phyloP scores from a whole-genome alignment of 306 rosid species.

The Ochetophila trinervis region DNA sequence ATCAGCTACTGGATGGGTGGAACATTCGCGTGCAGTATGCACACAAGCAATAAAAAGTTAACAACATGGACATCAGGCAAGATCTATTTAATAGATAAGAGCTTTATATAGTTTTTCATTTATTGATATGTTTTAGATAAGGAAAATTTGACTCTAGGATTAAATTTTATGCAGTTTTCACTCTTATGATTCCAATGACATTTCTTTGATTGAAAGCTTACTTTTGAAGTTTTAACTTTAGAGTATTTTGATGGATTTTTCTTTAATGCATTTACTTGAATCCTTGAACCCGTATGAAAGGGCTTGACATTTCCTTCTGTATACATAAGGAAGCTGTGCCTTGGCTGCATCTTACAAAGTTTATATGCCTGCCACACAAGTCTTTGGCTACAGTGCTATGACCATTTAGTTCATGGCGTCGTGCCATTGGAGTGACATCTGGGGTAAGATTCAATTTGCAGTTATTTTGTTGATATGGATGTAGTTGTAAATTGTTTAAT shows the following conservation, averaged over 20 bases:
- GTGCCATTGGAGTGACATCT: too few species aligned
- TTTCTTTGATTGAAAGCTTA: background rate
- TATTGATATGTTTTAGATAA: background rate
- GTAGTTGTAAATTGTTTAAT: too few species aligned
- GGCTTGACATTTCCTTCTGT: background rate
- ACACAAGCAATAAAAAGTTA: constrained; percentile 21
- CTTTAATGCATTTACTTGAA: background rate
- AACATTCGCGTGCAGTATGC: constrained; percentile 51
- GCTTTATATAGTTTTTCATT: background rate
- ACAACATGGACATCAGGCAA: constrained; percentile 4
- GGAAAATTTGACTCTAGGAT: background rate
- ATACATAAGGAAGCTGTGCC: too few species aligned
- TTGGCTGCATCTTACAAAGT: too few species aligned
- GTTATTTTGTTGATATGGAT: too few species aligned
- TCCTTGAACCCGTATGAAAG: background rate
- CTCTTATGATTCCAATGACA: background rate
- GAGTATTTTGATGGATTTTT: background rate
- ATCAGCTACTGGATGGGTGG: constrained; percentile 56
- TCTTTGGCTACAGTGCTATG: too few species aligned
- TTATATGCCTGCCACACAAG: too few species aligned
- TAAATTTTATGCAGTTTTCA: background rate
- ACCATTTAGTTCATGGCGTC: too few species aligned
- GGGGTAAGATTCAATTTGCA: too few species aligned
- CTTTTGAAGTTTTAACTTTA: background rate
- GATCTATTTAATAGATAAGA: background rate